Evolutionary conservation across 2,329 filamentous ascomycete species (phyloP).

Genomic region (Scytalidium sp.): DNA sequence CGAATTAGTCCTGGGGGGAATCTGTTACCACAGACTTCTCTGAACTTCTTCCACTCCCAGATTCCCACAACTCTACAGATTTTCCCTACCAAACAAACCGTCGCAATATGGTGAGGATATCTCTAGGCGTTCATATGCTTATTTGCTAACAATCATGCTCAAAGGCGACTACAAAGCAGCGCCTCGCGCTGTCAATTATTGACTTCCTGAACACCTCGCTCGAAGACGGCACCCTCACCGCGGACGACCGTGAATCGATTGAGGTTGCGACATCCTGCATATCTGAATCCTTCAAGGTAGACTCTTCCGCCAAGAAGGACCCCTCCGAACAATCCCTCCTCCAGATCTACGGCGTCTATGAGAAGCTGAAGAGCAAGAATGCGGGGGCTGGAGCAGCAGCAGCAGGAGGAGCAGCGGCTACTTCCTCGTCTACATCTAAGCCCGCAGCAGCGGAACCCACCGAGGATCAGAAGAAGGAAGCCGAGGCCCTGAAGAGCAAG

Average conservation of each 20-base stretch:
- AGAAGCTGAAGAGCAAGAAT: constrained; percentile 71
- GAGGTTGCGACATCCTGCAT: constrained; percentile 96
- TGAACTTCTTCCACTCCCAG: neutral
- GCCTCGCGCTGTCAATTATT: constrained; percentile 94
- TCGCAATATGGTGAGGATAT: neutral
- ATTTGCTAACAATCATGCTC: neutral
- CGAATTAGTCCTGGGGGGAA: neutral
- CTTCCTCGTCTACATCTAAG: no score
- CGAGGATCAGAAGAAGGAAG: constrained; percentile 67
- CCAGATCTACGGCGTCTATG: constrained; percentile 92
- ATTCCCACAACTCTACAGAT: neutral
- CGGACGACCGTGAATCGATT: constrained; percentile 89
- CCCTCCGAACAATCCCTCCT: constrained; percentile 84
- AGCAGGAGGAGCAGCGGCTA: constrained; percentile 36
- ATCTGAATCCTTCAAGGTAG: constrained; percentile 90
- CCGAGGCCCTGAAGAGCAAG: constrained; percentile 82
- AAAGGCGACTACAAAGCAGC: constrained; percentile 51
- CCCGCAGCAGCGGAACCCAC: constrained; percentile 32
- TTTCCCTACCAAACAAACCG: neutral
- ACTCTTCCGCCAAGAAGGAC: constrained; percentile 75
- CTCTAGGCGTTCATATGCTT: no score
- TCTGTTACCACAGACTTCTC: neutral
- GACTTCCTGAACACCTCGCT: constrained; percentile 86
- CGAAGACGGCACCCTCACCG: constrained; percentile 81
- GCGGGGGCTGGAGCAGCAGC: constrained; percentile 39